Percentiles rank a stretch among this genome's conserved stretches.
phyloP scores from a whole-genome alignment of 2,329 filamentous ascomycete species.

The Claviceps quebecensis region DNA sequence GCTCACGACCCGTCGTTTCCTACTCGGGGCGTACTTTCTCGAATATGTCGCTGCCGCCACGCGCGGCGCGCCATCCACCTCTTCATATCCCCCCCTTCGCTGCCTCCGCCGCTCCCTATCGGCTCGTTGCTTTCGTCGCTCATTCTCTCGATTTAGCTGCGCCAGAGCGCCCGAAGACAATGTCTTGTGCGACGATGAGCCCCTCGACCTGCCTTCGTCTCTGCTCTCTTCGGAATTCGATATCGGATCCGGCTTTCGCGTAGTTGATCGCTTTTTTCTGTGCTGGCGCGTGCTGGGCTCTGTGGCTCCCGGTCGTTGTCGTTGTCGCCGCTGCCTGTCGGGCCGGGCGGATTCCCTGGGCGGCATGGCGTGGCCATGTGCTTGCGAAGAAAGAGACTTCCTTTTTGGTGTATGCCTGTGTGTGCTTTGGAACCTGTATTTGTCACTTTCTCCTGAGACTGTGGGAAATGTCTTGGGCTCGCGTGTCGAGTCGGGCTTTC shows the following conservation, averaged over 20 bases:
- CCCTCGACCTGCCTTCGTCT: slow-evolving; percentile 11
- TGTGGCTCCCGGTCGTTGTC: slow-evolving; percentile 15
- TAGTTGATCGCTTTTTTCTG: slow-evolving; percentile 20
- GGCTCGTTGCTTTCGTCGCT: slow-evolving; percentile 32
- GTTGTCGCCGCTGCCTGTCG: slow-evolving; percentile 12
- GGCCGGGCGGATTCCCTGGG: slow-evolving; percentile 6
- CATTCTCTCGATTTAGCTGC: slow-evolving; percentile 49
- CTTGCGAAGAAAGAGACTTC: no score
- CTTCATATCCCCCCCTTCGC: slow-evolving; percentile 5
- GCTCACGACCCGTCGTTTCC: slow-evolving; percentile 52
- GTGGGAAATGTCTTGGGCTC: not conserved
- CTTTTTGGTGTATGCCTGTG: not conserved
- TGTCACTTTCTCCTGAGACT: not conserved
- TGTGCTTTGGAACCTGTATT: slow-evolving; percentile 5
- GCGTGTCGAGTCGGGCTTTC: not conserved
- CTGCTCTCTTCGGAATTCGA: slow-evolving; percentile 18
- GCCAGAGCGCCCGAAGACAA: slow-evolving; percentile 46
- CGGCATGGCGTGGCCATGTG: slow-evolving; percentile 4
- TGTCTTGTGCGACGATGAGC: slow-evolving; percentile 9
- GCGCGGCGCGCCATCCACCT: not conserved
- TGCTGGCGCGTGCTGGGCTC: slow-evolving; percentile 21
- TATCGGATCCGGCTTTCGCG: slow-evolving; percentile 18
- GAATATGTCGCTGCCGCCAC: slow-evolving; percentile 11
- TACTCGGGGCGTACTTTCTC: slow-evolving; percentile 23
- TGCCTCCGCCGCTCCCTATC: slow-evolving; percentile 16